These are phyloP conservation scores for Piloderma croceum DNA, from an alignment of 768 basidiomycete species.

Conservation along the genomic window DNA sequence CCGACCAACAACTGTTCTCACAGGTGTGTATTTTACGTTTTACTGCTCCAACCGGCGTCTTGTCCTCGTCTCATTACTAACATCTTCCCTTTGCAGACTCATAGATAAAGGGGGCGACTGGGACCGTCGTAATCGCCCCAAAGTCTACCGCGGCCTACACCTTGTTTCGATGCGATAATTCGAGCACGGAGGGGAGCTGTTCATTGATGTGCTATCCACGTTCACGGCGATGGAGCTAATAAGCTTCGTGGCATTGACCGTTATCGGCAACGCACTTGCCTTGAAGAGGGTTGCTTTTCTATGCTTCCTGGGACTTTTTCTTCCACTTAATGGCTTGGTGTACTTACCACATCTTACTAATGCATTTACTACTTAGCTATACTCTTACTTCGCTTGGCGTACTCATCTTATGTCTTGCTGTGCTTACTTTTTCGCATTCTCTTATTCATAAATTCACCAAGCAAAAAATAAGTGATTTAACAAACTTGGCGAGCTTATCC, in stretches of 20 bases:
- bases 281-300: slow-evolving; percentile 79
- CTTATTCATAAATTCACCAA: too few species aligned
- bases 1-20: too few species aligned
- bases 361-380: too few species aligned
- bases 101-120: slow-evolving; percentile 97
- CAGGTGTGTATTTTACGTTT: slow-evolving; percentile 41
- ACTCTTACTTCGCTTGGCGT: too few species aligned
- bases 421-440: too few species aligned
- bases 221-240: slow-evolving; percentile 92
- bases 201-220: slow-evolving; percentile 88
- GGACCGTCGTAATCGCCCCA: slow-evolving; percentile 94
- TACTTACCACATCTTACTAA: too few species aligned
- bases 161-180: slow-evolving; percentile 87
- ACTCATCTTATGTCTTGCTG: too few species aligned
- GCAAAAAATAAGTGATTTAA: too few species aligned
- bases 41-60: not conserved
- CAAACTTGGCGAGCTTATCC: too few species aligned
- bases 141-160: slow-evolving; percentile 90
- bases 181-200: slow-evolving; percentile 74
- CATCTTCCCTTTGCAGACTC: slow-evolving; percentile 45
- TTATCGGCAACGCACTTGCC: slow-evolving; percentile 72
- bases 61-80: not conserved
- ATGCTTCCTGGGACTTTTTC: too few species aligned
- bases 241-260: slow-evolving; percentile 76
- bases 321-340: too few species aligned